phyloP scores from a whole-genome alignment of 805 yeast genomes.

The Saturnispora ahearnii region DNA sequence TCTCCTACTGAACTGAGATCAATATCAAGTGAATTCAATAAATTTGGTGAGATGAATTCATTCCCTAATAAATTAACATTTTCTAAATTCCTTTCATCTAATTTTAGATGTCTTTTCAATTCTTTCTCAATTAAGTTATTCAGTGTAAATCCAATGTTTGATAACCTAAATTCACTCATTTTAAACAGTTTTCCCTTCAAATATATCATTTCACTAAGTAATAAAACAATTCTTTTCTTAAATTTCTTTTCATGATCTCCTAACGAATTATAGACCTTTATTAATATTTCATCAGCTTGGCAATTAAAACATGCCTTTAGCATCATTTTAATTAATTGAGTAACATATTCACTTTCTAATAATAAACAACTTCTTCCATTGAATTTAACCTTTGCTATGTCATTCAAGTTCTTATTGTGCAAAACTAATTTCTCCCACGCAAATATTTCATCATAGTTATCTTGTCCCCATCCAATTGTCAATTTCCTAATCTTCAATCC shows the following conservation, averaged over 20 bases:
- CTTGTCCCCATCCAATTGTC: slow-evolving; percentile 35
- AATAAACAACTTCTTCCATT: slow-evolving; percentile 25
- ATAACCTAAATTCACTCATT: slow-evolving; percentile 27
- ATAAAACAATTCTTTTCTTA: slow-evolving; percentile 49
- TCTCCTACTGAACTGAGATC: not conserved
- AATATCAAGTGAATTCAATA: not conserved
- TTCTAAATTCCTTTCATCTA: slow-evolving; percentile 2
- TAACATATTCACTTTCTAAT: slow-evolving; percentile 36
- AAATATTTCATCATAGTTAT: slow-evolving; percentile 8
- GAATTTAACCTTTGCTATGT: slow-evolving; percentile 7
- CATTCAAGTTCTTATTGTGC: not conserved
- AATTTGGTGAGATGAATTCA: not conserved
- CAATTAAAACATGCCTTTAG: slow-evolving; percentile 46
- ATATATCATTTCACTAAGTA: slow-evolving; percentile 54
- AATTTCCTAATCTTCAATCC: slow-evolving; percentile 46
- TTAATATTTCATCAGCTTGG: slow-evolving; percentile 42
- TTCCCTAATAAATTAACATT: not conserved
- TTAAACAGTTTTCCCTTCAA: slow-evolving; percentile 51
- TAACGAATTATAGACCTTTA: slow-evolving; percentile 26
- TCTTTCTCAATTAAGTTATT: slow-evolving; percentile 24
- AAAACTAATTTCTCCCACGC: slow-evolving; percentile 9
- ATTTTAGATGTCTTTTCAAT: slow-evolving; percentile 18
- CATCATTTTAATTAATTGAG: slow-evolving; percentile 61
- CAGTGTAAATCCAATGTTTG: slow-evolving; percentile 21
- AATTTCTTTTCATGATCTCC: slow-evolving; percentile 35